Conservation (phyloP, 1,284 basidiomycete genomes). For the Inonotus obliquus region DNA sequence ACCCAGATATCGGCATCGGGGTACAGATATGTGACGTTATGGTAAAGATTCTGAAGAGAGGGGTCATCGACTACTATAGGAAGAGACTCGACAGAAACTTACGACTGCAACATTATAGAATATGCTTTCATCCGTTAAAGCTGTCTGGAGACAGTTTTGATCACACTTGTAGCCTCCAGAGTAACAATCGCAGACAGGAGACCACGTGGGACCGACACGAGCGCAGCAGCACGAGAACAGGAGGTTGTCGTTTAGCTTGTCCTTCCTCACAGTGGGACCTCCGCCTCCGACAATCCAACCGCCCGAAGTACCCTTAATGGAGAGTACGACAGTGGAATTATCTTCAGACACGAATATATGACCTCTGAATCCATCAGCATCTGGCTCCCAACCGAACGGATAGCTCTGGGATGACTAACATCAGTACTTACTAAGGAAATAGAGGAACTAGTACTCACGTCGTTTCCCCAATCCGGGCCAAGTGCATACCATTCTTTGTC, state of each 20-base stretch:
- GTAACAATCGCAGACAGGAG: slow-evolving; percentile 82
- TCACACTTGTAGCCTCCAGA: slow-evolving; percentile 65
- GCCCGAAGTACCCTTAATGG: slow-evolving; percentile 64
- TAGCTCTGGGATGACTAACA: slow-evolving; percentile 43
- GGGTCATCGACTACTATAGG: slow-evolving; percentile 40
- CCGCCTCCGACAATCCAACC: slow-evolving; percentile 35
- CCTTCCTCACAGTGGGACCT: slow-evolving; percentile 52
- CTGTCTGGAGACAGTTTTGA: slow-evolving; percentile 66
- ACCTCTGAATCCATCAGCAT: slow-evolving; percentile 72
- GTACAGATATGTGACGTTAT: slow-evolving; percentile 87
- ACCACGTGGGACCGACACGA: slow-evolving; percentile 81
- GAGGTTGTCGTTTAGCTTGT: slow-evolving; percentile 87
- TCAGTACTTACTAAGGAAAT: slow-evolving; percentile 29
- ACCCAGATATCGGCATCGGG: slow-evolving; percentile 93
- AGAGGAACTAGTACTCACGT: slow-evolving; percentile 6
- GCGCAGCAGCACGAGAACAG: slow-evolving; percentile 92
- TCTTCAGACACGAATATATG: slow-evolving; percentile 45
- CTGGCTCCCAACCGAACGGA: slow-evolving; percentile 91
- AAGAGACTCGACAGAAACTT: slow-evolving; percentile 22
- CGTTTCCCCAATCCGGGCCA: slow-evolving; percentile 14
- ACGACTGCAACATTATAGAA: slow-evolving; percentile 74
- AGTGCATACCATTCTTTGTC: slow-evolving; percentile 18
- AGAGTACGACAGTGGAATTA: slow-evolving; percentile 51
- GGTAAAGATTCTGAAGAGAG: slow-evolving; percentile 80
- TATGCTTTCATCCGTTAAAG: slow-evolving; percentile 71